Percentiles rank a stretch among this genome's conserved stretches.
Conservation (phyloP, 2,329 filamentous ascomycete species). For the Colletotrichum acutatum region DNA sequence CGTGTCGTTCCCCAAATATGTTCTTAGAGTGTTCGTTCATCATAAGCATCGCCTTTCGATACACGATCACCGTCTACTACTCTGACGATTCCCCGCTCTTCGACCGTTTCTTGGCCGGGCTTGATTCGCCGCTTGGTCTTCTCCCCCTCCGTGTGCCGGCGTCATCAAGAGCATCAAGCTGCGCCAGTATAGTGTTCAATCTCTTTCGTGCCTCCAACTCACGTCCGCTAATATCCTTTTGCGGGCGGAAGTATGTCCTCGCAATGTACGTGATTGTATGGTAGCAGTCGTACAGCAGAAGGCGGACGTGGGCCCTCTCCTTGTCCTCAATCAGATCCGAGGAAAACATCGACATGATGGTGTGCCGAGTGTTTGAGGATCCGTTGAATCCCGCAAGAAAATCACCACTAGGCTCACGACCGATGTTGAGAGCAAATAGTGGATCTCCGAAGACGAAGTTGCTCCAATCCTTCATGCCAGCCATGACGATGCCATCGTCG, state of each 20-base stretch:
- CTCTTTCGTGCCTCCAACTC: conserved; percentile 65
- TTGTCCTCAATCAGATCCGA: conserved; percentile 53
- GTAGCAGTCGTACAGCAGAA: conserved; percentile 69
- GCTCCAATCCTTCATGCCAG: conserved; percentile 64
- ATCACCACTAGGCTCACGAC: conserved; percentile 52
- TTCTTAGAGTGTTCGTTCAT: neutral
- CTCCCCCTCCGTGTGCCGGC: conserved; percentile 42
- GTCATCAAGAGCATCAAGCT: conserved; percentile 55
- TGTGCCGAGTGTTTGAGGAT: conserved; percentile 26
- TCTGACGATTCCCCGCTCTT: conserved; percentile 42
- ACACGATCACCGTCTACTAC: neutral
- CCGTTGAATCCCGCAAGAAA: conserved; percentile 60
- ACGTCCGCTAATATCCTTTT: conserved; percentile 56
- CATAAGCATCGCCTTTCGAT: neutral
- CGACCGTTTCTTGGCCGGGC: conserved; percentile 60
- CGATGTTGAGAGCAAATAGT: conserved; percentile 62
- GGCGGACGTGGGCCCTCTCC: conserved; percentile 55
- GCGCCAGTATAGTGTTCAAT: conserved; percentile 58
- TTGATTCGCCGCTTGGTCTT: conserved; percentile 53
- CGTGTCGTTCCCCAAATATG: neutral
- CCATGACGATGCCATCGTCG: conserved; percentile 14
- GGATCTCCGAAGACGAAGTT: conserved; percentile 70
- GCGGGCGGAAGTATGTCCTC: conserved; percentile 65
- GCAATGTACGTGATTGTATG: conserved; percentile 64
- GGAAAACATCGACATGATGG: conserved; percentile 6